Evolutionary conservation across 2,329 filamentous ascomycete species (phyloP), one percentile per base, ranked within the genome.

Genomic region (Alternaria incomplexa): DNA sequence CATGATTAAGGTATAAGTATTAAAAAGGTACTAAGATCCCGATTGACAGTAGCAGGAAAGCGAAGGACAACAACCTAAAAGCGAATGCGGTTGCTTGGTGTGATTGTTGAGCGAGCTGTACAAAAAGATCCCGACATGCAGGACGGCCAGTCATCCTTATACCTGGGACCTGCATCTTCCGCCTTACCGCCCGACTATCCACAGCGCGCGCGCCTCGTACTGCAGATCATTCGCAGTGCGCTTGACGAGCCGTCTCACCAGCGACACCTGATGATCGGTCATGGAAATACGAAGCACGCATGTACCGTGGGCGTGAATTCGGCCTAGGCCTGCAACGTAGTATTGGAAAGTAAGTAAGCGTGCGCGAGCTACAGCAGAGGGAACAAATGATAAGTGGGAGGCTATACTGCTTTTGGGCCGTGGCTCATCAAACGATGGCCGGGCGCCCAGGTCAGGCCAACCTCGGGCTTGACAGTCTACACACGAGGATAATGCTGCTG

Each of bases 1-100:
- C 69, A 71, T 70, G 40, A 61, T 71, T 63, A 69, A 48, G 64
- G 56, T 60, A 51, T 58, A 61, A 57, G 52, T 52, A 64, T 61
- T 64, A 63, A n/a, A 54, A 56, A 50, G 22, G 25, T 54, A 30
- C 11, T 30, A 59, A 30, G 26, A 12, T 44, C 5, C 15, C 45
- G 10, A 58, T 15, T 44, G 45, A 57, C 15, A 51, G 36, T n/a
- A 44, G 26, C 48, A 51, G 17, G 32, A 59, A 62, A 68, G 60
- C 63, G 65, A 64, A 45, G 54, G 64, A 55, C 44, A n/a, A 50
- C 26, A 45, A 52, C 48, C 60, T 26, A 43, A 40, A 44, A 62
- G 56, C 44, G 60, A 62, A 28, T n/a, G 46, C 28, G 30, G 32
- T 46, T 30, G 45, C 43, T 63, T 52, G 45, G 36, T 60, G 30